Evolutionary conservation across 164 flowering plant species (phyloP).

Genomic region (Amborella trichopoda): DNA sequence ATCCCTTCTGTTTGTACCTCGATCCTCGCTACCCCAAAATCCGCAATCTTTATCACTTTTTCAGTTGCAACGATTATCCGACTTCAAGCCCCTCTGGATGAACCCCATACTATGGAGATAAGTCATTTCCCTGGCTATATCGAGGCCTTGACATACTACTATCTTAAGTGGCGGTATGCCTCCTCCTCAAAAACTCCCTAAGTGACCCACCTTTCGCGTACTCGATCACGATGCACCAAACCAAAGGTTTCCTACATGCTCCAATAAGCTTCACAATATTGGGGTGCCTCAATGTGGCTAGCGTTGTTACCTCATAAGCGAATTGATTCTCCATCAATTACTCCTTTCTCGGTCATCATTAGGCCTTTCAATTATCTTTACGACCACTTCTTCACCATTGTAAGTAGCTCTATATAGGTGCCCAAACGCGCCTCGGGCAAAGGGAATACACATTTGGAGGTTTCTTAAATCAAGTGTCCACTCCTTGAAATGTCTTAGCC

Average conservation of each 20-base stretch:
- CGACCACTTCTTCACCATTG: slow-evolving; percentile 10
- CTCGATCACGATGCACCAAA: slow-evolving; percentile 13
- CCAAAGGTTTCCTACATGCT: slow-evolving; percentile 10
- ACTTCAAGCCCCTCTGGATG: slow-evolving; percentile 9
- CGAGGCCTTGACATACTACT: slow-evolving; percentile 11
- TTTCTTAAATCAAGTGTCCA: slow-evolving; percentile 12
- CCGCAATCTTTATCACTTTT: slow-evolving; percentile 10
- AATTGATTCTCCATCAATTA: slow-evolving; percentile 11
- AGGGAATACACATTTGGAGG: slow-evolving; percentile 9
- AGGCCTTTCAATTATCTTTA: slow-evolving; percentile 10
- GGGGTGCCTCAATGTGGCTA: slow-evolving; percentile 9
- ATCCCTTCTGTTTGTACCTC: slow-evolving; percentile 18
- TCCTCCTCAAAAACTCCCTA: slow-evolving; percentile 6
- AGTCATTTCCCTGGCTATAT: slow-evolving; percentile 14
- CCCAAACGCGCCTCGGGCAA: slow-evolving; percentile 12
- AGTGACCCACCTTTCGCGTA: slow-evolving; percentile 13
- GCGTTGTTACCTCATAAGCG: slow-evolving; percentile 10
- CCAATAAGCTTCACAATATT: slow-evolving; percentile 11
- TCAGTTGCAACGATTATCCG: slow-evolving; percentile 7
- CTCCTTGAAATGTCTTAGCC: slow-evolving; percentile 8
- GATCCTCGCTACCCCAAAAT: slow-evolving; percentile 16
- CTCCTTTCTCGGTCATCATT: slow-evolving; percentile 5
- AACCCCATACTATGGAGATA: slow-evolving; percentile 11
- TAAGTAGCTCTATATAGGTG: slow-evolving; percentile 9
- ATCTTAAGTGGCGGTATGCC: slow-evolving; percentile 8